Evolutionary conservation across 2,329 filamentous ascomycete species (phyloP), one percentile per base, ranked within the genome.

Genomic region (Sarocladium brachiariae): DNA sequence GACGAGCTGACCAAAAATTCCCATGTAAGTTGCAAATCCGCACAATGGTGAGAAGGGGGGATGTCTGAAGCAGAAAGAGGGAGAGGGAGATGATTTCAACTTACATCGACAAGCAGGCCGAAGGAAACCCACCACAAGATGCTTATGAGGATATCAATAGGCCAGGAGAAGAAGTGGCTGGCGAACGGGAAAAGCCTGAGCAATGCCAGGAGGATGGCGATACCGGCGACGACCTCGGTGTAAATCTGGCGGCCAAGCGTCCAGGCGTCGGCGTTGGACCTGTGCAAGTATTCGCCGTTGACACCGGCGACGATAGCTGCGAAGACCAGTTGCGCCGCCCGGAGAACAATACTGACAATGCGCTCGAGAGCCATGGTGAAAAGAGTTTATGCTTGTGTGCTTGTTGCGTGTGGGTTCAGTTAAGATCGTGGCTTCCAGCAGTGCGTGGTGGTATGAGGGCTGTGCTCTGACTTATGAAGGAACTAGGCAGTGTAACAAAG

Each of bases 161-260:
- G 84, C 77, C 84, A 91, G 65, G 84, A 77, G 54, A 83, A 75
- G 65, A 90, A 88, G 43, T 74, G 76, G 48, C 71, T 70, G 2
- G 80, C 77, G 61, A 87, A 87, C 2, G 87, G 87, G 35, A 91
- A 73, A 24, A 90, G 73, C 80, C 86, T 88, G 55, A 91, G 64
- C 23, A 91, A 67, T 4, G 80, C 73, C n/a, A 88, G 70, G 35
- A 91, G 64, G 50, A 90, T 80, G 11, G 83, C 80, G 16, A 91
- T 61, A 18, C 75, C 83, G 2, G 87, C 83, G 34, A 90, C 75
- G 16, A 88, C 79, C 61, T 86, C 79, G 41, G 85, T 80, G 71
- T 89, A 91, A 68, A 91, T 88, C 70, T 84, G 83, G 51, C 86
- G 82, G 31, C 76, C 81, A 9, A 65, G 61, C 34, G 78, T 69